A percentile compares a stretch with the other conserved stretches of the same genome.
phyloP scores from a whole-genome alignment of 257 asterid species.

The Fraxinus cuspidata region DNA sequence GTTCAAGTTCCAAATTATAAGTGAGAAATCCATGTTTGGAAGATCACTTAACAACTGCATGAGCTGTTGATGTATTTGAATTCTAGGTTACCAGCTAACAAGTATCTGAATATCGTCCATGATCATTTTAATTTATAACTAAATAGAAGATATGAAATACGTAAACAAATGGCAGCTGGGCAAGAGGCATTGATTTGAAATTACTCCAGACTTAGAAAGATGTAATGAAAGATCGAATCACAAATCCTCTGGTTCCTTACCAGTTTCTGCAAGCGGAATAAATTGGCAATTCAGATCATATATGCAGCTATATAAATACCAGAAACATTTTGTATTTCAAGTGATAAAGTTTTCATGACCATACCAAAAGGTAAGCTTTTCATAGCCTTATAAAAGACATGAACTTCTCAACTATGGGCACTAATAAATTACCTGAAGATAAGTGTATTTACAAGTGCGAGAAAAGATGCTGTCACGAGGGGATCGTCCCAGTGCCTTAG shows the following conservation, averaged over 20 bases:
- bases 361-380: not conserved
- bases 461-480: constrained; percentile 74
- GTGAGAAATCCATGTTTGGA: not conserved
- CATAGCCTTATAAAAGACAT: not conserved
- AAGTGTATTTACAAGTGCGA: constrained; percentile 61
- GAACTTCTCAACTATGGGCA: constrained; percentile 7
- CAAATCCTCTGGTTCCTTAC: not conserved
- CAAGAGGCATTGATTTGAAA: not conserved
- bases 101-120: not conserved
- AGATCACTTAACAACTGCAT: not conserved
- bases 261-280: not conserved
- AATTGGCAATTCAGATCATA: not conserved
- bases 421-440: constrained; percentile 64
- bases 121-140: not conserved
- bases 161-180: not conserved
- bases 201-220: not conserved
- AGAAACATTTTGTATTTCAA: not conserved
- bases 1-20: not conserved
- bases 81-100: not conserved
- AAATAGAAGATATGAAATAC: not conserved
- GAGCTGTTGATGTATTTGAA: not conserved
- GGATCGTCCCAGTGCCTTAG: constrained; percentile 96
- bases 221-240: not conserved
- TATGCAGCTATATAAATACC: not conserved
- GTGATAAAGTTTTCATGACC: not conserved